Evolutionary conservation across 2,329 filamentous ascomycete species (phyloP), one percentile per base, ranked within the genome.

Genomic region (Paraphoma sp.): DNA sequence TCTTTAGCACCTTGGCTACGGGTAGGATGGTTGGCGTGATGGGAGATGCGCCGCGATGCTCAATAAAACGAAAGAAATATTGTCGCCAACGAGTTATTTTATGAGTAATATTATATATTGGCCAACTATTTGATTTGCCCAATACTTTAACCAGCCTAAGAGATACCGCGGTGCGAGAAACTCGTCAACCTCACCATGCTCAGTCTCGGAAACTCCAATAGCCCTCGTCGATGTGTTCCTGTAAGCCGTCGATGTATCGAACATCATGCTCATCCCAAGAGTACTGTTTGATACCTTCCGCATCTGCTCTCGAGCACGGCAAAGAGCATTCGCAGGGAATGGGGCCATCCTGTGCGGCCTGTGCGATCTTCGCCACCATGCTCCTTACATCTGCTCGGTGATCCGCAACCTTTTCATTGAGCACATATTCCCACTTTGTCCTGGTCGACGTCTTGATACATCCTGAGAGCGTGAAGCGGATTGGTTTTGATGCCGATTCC

Each of bases 361-460:
- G 11, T 14, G 18, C 11, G 3, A 47, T 30, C 3, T 12, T 2
- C 8, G 11, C 16, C 28, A 43, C 30, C 2, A 36, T 30, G 1
- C 0, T 4, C 8, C 14, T 36, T 9, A 56, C 43, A 3, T 4
- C 4, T 18, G 29, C 29, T n/a, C 23, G n/a, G 23, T 52, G 33
- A 8, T 53, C 14, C 2, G 18, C 18, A 4, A 36, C 7, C 14
- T 2, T 44, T 16, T 49, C 40, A 18, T 59, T 55, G 17, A 64
- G 43, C 9, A 57, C 10, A 6, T 6, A 11, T n/a, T 59, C 49
- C 64, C 62, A 67, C 28, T 57, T 48, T 1, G 6, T 14, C 9
- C 49, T 54, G 1, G 53, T 60, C 2, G 53, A 59, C 3, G 50
- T 50, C 48, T 62, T 63, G 23, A 64, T 47, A 31, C 62, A 67